Base-by-base conservation (phyloP, 352 stramenopile genomes). In the Globisporangium cederbergense region DNA sequence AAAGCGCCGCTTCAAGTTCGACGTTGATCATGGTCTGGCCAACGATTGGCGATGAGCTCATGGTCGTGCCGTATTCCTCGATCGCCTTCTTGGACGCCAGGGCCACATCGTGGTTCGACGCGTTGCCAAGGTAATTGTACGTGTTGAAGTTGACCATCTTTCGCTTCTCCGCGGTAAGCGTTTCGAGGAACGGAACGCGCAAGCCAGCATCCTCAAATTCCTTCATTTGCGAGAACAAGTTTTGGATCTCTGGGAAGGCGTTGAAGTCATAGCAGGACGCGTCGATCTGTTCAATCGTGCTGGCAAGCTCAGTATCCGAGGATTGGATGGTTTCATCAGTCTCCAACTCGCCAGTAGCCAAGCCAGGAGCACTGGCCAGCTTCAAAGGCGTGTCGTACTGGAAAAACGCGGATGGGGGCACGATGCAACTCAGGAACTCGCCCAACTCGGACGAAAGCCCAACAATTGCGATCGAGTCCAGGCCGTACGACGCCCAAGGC, bases 111-210 rank as follows among this genome's bases (percentile, higher is more conserved):
- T 66, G 59, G 68, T 91, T 74, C 30, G 76, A 85, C 2, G 85
- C 82, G 52, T 92, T 88, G 20, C 85, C 85, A 16, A 93, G 74
- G 62, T 93, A 93, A 62, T 93, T 93, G 76, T 93, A 93, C 51
- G 85, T 92, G 74, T 92, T 92, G 69, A 91, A 92, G 79, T 94
- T 94, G 30, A 82, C 75, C 78, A 89, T 89, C 49, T 78, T 73
- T 13, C 82, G 76, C 72, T 88, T 91, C 59, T 86, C 81, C 1
- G 79, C 66, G 30, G 82, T 91, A 4, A 93, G 67, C 28, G 79
- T 82, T 51, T 93, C 84, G 46, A 93, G 67, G 54, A 79, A 93
- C 52, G 82, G 82, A 36, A 93, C 79, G 8, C 66, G 66, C 60
- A 94, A 70, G 36, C 86, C 86, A n/a, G 83, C 83, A 42, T 75